Evolutionary conservation across 768 basidiomycete genomes (phyloP).

Genomic region (Suillus subalutaceus): DNA sequence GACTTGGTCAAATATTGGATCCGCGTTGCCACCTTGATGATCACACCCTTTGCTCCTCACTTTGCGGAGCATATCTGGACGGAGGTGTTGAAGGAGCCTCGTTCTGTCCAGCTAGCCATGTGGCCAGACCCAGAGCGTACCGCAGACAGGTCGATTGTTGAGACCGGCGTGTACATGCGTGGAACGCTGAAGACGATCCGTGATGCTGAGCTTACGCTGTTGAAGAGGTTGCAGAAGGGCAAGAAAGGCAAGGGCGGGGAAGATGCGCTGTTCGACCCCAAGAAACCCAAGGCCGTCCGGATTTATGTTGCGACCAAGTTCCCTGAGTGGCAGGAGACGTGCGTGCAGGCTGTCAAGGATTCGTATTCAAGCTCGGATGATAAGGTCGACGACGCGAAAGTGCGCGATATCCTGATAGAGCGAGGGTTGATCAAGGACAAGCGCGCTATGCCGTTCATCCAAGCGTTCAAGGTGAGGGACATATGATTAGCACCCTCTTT

Average conservation of each 20-base stretch:
- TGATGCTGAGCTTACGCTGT: conserved; percentile 77
- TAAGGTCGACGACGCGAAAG: conserved; percentile 81
- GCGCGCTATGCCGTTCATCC: conserved; percentile 92
- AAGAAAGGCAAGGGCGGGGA: conserved; percentile 57
- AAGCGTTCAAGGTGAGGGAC: conserved; percentile 80
- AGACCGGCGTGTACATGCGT: conserved; percentile 85
- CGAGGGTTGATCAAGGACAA: conserved; percentile 94
- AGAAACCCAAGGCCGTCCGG: conserved; percentile 79
- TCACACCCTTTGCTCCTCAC: conserved; percentile 90
- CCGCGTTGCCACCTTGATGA: conserved; percentile 74
- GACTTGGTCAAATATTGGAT: conserved; percentile 90
- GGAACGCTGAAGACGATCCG: conserved; percentile 89
- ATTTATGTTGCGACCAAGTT: conserved; percentile 91
- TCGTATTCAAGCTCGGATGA: conserved; percentile 59
- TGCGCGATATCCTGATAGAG: conserved; percentile 66
- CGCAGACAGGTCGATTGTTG: conserved; percentile 68
- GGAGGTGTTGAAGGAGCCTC: conserved; percentile 67
- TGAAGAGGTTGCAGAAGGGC: conserved; percentile 80
- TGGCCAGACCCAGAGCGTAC: conserved; percentile 74
- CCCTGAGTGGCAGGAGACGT: conserved; percentile 92
- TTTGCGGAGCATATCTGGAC: conserved; percentile 92
- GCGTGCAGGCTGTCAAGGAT: conserved; percentile 75
- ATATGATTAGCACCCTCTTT: not conserved
- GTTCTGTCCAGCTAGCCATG: conserved; percentile 78
- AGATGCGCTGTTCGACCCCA: conserved; percentile 73